phyloP scores from a whole-genome alignment of 257 asterid genomes.

The Thymus quinquecostatus region DNA sequence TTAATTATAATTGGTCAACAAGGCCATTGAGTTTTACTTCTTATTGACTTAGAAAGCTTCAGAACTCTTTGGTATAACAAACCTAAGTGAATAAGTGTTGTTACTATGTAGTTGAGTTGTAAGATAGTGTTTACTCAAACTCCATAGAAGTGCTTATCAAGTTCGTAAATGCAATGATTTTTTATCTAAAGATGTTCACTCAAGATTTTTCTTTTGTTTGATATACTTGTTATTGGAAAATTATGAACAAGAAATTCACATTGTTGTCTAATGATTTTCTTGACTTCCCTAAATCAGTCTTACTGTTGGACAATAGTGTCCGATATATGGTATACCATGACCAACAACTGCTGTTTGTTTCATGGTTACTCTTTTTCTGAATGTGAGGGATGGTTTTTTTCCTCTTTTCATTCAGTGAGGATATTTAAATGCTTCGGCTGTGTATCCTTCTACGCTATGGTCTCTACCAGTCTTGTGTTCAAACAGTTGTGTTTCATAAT shows the following conservation, averaged over 20 bases:
- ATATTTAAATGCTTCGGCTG: slow-evolving; percentile 2
- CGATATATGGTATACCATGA: not conserved
- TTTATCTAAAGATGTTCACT: not conserved
- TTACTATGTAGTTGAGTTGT: not conserved
- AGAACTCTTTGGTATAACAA: slow-evolving; percentile 8
- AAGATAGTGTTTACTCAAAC: slow-evolving; percentile 5
- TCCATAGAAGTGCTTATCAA: slow-evolving; percentile 1
- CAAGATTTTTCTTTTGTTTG: not conserved
- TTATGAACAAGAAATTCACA: not conserved
- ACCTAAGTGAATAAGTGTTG: slow-evolving; percentile 2
- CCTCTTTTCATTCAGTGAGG: slow-evolving; percentile 11
- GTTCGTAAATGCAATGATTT: slow-evolving; percentile 4
- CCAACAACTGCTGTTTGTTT: slow-evolving; percentile 17
- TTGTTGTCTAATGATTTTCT: slow-evolving; percentile 3
- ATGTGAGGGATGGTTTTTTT: slow-evolving; percentile 5
- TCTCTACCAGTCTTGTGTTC: slow-evolving; percentile 19
- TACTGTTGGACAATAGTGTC: slow-evolving; percentile 10
- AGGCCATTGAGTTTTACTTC: slow-evolving; percentile 2
- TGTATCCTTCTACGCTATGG: slow-evolving; percentile 24
- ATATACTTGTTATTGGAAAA: not conserved
- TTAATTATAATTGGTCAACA: not conserved
- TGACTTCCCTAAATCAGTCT: slow-evolving; percentile 12
- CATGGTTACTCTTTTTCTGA: slow-evolving; percentile 14
- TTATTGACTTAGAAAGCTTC: not conserved
- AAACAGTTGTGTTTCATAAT: slow-evolving; percentile 5